Conservation (phyloP, 345 rosid species). For the Streptanthus diversifolius region DNA sequence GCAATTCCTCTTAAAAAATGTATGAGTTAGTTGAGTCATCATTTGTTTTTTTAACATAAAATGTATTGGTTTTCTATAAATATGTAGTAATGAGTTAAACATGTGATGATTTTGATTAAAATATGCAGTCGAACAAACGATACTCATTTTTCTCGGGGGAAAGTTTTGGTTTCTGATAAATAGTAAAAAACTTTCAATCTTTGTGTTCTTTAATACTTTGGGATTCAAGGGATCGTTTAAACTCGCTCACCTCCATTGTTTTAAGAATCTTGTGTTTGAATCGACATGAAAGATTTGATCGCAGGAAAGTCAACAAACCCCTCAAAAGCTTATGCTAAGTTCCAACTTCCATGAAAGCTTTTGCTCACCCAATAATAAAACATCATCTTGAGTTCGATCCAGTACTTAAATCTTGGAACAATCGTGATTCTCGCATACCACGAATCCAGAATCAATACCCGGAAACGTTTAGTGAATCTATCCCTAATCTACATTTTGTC, state of each 20-base stretch:
- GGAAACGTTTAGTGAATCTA: constrained; percentile 55
- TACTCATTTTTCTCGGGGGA: not conserved
- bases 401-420: constrained; percentile 34
- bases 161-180: not conserved
- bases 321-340: not conserved
- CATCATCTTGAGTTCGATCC: not conserved
- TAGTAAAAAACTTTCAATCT: not conserved
- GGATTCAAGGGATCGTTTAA: not conserved
- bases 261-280: not conserved
- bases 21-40: too few species aligned
- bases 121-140: not conserved
- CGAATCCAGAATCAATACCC: constrained; percentile 65
- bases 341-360: not conserved
- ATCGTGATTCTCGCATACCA: constrained; percentile 54
- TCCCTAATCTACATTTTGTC: constrained; percentile 64
- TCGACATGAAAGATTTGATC: not conserved
- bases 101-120: not conserved
- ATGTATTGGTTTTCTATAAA: not conserved
- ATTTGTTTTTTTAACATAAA: too few species aligned
- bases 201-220: not conserved
- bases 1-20: too few species aligned
- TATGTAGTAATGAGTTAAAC: not conserved
- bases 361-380: not conserved
- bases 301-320: not conserved
- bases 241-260: not conserved